These are phyloP conservation scores for Carex cristatella DNA, from an alignment of 176 grass and related monocot genomes.

Conservation along the genomic window DNA sequence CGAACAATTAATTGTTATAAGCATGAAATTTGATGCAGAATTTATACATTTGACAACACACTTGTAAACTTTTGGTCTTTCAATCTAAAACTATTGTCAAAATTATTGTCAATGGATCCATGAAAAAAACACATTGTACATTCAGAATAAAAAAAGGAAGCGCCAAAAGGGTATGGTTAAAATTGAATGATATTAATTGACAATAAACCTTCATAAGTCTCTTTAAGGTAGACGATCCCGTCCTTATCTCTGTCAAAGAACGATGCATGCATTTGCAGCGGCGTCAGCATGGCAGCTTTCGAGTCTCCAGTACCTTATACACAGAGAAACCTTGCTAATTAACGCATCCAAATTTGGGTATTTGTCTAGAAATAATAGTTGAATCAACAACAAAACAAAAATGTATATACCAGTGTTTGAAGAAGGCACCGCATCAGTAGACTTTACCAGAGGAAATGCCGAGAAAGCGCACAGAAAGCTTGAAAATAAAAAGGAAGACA, in stretches of 20 bases:
- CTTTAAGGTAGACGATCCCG: conserved; percentile 36
- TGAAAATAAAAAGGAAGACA: not conserved
- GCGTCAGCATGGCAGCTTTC: conserved; percentile 14
- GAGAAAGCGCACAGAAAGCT: not conserved
- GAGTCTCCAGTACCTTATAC: no score
- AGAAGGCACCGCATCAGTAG: not conserved
- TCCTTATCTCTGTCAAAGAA: conserved; percentile 63
- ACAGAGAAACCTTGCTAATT: no score
- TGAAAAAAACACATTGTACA: no score
- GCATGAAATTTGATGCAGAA: no score
- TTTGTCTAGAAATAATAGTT: no score
- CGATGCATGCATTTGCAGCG: conserved; percentile 44
- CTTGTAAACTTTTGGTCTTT: no score
- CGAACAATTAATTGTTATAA: not conserved
- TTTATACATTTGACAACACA: no score
- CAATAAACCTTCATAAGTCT: conserved; percentile 43
- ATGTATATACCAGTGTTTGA: not conserved
- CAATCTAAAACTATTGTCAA: no score
- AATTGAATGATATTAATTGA: not conserved
- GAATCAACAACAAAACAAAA: no score
- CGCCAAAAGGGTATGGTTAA: not conserved
- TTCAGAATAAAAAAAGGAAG: not conserved
- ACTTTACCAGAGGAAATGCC: not conserved
- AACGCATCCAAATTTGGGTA: no score
- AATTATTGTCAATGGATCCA: no score